phyloP scores from a whole-genome alignment of 345 rosid species.

The Eucalyptus camaldulensis region DNA sequence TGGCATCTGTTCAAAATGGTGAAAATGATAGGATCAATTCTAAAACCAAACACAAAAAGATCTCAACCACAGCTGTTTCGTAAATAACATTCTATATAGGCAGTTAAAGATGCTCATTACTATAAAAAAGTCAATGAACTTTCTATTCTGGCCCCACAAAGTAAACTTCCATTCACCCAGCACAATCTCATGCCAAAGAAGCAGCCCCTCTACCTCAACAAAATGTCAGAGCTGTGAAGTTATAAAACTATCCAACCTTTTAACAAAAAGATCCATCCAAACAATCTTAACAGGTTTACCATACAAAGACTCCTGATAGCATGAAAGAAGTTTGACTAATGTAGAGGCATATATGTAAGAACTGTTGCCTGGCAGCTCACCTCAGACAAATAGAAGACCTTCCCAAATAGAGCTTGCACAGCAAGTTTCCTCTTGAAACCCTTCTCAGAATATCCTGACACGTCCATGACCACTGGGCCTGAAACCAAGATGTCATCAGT shows the following conservation, averaged over 20 bases:
- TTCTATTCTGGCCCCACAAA: neutral
- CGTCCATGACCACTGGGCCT: conserved; percentile 89
- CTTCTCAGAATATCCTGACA: conserved; percentile 71
- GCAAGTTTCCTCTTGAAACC: conserved; percentile 96
- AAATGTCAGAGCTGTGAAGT: neutral
- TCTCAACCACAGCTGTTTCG: neutral
- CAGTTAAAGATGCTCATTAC: neutral
- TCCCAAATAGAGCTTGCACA: conserved; percentile 79
- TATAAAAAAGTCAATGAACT: neutral
- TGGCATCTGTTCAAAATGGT: conserved; percentile 43
- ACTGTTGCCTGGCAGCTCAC: conserved; percentile 13
- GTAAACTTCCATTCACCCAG: neutral
- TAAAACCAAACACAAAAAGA: neutral
- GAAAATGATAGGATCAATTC: neutral
- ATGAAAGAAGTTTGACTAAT: neutral
- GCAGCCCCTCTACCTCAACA: neutral
- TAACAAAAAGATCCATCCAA: neutral
- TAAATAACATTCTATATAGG: neutral
- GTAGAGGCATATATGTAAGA: neutral
- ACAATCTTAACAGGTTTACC: neutral
- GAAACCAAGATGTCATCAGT: neutral
- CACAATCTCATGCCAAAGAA: neutral
- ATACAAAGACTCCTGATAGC: neutral
- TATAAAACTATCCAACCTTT: neutral
- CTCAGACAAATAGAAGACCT: conserved; percentile 84